Percentiles rank a stretch among this genome's conserved stretches.
phyloP scores from a whole-genome alignment of 1,284 basidiomycete species.

The Acaromyces ingoldii region DNA sequence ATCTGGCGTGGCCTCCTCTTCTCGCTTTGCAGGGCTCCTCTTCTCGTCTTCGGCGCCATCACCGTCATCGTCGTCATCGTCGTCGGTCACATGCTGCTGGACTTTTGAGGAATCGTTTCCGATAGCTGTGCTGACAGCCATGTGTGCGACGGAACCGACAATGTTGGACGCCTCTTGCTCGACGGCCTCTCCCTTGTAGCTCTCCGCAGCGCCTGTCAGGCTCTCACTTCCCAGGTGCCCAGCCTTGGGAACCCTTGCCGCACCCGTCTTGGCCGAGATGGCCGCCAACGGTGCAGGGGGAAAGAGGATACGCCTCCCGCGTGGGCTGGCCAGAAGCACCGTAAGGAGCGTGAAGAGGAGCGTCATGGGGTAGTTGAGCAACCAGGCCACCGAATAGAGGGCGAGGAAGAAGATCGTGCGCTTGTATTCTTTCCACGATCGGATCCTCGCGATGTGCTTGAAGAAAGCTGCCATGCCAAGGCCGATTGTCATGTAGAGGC shows the following conservation, averaged over 20 bases:
- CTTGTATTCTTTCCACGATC: conserved; percentile 58
- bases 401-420: conserved; percentile 54
- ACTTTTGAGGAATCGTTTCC: conserved; percentile 44
- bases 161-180: conserved; percentile 56
- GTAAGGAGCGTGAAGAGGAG: conserved; percentile 51
- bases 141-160: conserved; percentile 52
- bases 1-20: not conserved
- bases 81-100: conserved; percentile 14
- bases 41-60: conserved; percentile 11
- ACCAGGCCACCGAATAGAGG: conserved; percentile 18
- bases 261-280: conserved; percentile 45
- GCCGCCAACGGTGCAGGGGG: conserved; percentile 56
- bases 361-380: conserved; percentile 17
- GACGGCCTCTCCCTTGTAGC: conserved; percentile 55
- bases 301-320: conserved; percentile 56
- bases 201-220: conserved; percentile 47
- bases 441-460: conserved; percentile 57
- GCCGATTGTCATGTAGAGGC: conserved; percentile 57
- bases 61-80: conserved; percentile 9
- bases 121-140: conserved; percentile 53
- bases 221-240: conserved; percentile 38
- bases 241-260: conserved; percentile 40
- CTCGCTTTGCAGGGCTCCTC: not conserved
- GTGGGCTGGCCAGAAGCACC: conserved; percentile 56
- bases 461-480: conserved; percentile 55